Conservation (phyloP, 306 rosid genomes). For the Inga laurina region DNA sequence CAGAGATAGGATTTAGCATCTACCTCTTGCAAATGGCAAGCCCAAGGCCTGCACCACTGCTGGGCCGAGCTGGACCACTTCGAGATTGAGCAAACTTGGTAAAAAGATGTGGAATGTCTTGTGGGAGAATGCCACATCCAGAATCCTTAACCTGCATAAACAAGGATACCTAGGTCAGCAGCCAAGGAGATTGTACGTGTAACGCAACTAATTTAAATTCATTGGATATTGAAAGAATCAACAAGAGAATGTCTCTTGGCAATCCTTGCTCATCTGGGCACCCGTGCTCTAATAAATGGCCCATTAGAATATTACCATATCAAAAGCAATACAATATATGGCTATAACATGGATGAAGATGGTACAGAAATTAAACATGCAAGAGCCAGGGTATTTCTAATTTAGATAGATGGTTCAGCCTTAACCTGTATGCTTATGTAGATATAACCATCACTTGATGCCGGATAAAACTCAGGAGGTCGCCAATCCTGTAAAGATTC, state of each 20-base stretch:
- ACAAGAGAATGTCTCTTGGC: neutral
- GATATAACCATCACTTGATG: slow-evolving; percentile 67
- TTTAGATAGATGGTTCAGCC: slow-evolving; percentile 18
- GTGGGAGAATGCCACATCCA: slow-evolving; percentile 60
- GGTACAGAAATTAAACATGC: neutral
- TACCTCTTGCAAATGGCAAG: slow-evolving; percentile 76
- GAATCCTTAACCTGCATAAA: slow-evolving; percentile 64
- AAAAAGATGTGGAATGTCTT: slow-evolving; percentile 57
- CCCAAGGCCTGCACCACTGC: slow-evolving; percentile 58
- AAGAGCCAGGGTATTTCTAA: neutral
- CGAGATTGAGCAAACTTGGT: slow-evolving; percentile 52
- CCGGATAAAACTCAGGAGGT: slow-evolving; percentile 76
- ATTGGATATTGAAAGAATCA: neutral
- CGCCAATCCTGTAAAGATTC: slow-evolving; percentile 84
- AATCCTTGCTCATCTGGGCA: neutral
- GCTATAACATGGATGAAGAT: slow-evolving; percentile 6
- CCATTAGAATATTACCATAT: neutral
- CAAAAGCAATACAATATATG: neutral
- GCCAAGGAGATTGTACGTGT: neutral
- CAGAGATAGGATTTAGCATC: neutral
- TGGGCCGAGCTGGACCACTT: slow-evolving; percentile 41
- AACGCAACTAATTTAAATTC: neutral
- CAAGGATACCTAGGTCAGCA: neutral
- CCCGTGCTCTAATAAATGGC: neutral
- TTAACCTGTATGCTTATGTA: slow-evolving; percentile 80